Conservation (phyloP, 768 basidiomycete genomes). For the Lentinula guzmanii region DNA sequence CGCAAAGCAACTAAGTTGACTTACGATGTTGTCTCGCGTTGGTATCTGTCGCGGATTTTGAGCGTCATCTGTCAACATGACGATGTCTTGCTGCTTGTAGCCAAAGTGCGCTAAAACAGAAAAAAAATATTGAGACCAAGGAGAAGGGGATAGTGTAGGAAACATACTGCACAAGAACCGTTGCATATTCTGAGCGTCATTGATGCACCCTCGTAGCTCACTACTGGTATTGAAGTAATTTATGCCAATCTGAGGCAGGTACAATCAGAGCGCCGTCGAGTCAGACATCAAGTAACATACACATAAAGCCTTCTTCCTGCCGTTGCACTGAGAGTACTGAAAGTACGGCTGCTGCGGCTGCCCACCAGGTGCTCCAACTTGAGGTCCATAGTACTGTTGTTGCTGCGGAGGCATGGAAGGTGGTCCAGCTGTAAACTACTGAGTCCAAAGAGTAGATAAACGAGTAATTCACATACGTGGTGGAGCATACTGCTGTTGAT, state of each 20-base stretch:
- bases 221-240: constrained; percentile 70
- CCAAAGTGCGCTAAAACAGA: constrained; percentile 43
- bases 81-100: constrained; percentile 77
- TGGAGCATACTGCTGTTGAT: constrained; percentile 20
- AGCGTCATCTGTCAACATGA: constrained; percentile 78
- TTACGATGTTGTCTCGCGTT: constrained; percentile 75
- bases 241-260: constrained; percentile 66
- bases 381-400: constrained; percentile 60
- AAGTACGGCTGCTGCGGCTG: constrained; percentile 58
- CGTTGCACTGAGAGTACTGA: constrained; percentile 86
- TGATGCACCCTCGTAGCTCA: constrained; percentile 83
- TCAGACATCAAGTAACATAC: constrained; percentile 34
- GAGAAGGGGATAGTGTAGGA: not conserved
- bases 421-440: constrained; percentile 20
- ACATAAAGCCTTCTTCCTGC: constrained; percentile 82
- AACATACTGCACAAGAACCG: constrained; percentile 68
- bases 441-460: constrained; percentile 4
- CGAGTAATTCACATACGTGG: constrained; percentile 14
- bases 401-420: constrained; percentile 50
- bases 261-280: not conserved
- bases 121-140: not conserved
- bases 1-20: constrained; percentile 13
- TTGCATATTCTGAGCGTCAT: constrained; percentile 81
- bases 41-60: constrained; percentile 57
- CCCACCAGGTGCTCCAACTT: constrained; percentile 39